These are phyloP conservation scores for Cladosporium sp. DNA, from an alignment of 2,329 filamentous ascomycete species.

Conservation along the genomic window DNA sequence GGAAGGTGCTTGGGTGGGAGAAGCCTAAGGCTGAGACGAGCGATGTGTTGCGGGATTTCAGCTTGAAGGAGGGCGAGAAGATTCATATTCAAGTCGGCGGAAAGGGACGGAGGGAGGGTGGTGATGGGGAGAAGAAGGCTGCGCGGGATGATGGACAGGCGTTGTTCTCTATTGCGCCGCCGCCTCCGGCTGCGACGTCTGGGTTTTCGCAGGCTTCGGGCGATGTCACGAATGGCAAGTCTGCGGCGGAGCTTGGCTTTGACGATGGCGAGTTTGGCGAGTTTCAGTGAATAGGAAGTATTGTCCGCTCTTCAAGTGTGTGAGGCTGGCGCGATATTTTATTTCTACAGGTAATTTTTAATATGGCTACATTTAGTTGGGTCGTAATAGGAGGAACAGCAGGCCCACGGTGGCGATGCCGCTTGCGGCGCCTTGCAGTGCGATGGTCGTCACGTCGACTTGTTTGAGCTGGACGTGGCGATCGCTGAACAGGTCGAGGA, in stretches of 20 bases:
- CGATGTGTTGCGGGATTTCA: slow-evolving; percentile 69
- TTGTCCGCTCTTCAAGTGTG: background rate
- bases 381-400: slow-evolving; percentile 36
- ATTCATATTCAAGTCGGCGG: slow-evolving; percentile 77
- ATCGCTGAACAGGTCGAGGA: slow-evolving; percentile 44
- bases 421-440: slow-evolving; percentile 46
- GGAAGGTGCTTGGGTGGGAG: slow-evolving; percentile 67
- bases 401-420: slow-evolving; percentile 41
- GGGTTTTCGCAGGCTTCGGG: slow-evolving; percentile 70
- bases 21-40: slow-evolving; percentile 52
- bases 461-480: slow-evolving; percentile 46
- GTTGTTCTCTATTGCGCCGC: slow-evolving; percentile 74
- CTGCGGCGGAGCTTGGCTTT: slow-evolving; percentile 68
- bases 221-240: slow-evolving; percentile 35
- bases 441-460: slow-evolving; percentile 47
- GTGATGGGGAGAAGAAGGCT: slow-evolving; percentile 37
- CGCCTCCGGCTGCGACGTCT: slow-evolving; percentile 46
- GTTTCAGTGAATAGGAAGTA: slow-evolving; percentile 57
- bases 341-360: slow-evolving; percentile 11
- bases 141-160: slow-evolving; percentile 47
- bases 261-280: slow-evolving; percentile 89
- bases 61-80: slow-evolving; percentile 84
- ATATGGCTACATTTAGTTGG: slow-evolving; percentile 22
- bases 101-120: slow-evolving; percentile 46
- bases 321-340: background rate